phyloP scores from a whole-genome alignment of 2,329 filamentous ascomycete species.

The Chaetomium sp. region DNA sequence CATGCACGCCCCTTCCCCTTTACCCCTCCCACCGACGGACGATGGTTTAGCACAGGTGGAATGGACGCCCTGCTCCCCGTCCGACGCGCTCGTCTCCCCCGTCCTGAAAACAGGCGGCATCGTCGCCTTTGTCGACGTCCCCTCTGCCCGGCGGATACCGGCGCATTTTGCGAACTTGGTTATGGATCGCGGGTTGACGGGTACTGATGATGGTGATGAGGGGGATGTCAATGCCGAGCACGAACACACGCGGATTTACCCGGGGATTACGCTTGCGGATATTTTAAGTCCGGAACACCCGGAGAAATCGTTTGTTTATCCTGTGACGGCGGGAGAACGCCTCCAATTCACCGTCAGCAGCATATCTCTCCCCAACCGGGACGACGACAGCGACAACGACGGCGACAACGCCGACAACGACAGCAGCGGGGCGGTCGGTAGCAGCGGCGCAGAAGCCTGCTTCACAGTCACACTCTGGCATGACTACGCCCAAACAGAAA shows the following conservation, averaged over 20 bases:
- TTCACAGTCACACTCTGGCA: conserved; percentile 12
- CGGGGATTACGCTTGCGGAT: conserved; percentile 13
- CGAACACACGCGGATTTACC: conserved; percentile 12
- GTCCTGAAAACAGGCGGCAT: conserved; percentile 18
- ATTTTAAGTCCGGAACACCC: conserved; percentile 7
- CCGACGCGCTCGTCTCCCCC: conserved; percentile 8
- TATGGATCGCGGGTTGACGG: conserved; percentile 15
- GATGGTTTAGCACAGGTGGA: background rate
- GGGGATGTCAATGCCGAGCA: too few relatives aligned
- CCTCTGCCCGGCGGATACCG: background rate
- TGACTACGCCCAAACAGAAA: conserved; percentile 3
- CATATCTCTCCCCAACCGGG: background rate
- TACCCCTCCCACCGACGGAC: background rate
- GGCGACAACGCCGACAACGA: too few relatives aligned
- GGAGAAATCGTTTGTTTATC: conserved; percentile 11
- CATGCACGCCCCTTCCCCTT: background rate
- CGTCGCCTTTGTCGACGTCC: conserved; percentile 13
- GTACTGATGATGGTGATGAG: conserved; percentile 2
- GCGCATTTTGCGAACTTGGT: conserved; percentile 13
- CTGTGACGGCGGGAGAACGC: conserved; percentile 8
- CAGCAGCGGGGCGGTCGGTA: too few relatives aligned
- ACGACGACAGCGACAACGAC: too few relatives aligned
- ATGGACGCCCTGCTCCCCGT: conserved; percentile 9
- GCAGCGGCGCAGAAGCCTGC: conserved; percentile 6
- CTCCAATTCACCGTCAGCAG: conserved; percentile 14